Base-by-base conservation (phyloP, 1,284 basidiomycete species). In the Sanghuangporus sanghuang region DNA sequence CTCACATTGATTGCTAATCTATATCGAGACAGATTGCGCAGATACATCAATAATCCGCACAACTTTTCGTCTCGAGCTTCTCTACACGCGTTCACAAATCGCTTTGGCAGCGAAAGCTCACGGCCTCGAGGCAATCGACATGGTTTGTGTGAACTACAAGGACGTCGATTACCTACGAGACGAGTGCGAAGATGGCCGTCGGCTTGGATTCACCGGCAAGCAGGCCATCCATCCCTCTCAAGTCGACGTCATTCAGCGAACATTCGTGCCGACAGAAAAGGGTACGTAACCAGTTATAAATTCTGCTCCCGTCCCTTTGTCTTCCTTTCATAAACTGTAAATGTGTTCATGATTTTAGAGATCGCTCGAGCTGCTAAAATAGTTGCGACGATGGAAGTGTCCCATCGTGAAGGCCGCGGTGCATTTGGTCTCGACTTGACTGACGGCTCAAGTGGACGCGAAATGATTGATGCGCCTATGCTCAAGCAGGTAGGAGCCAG, bases 161-260 rank as follows among this genome's bases (percentile, higher is more conserved):
- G 87, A 96, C 71, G 70, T 78, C 3, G 81, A 82, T 5, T 85
- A 86, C 67, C 79, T 97, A 18, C 76, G 78, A 57, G 85, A 89
- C 3, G 95, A 97, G 73, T 92, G 90, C 61, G 75, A 81, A 64
- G 93, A 96, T 69, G 94, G 90, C 0, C 75, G 87, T 53, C 76
- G 85, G 62, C 76, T 95, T 8, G 93, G 94, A 0, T 96, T 93
- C 70, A 89, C 87, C 32, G 94, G 93, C 55, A 96, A 96, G 90
- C 95, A 97, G 92, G 94, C 92, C 1, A 96, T 98, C 59, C 96
- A 98, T 75, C 95, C 96, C 0, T 79, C 78, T 12, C 96, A 98
- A 74, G 85, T 97, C 3, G 83, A 85, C 23, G 78, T 82, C 5
- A 94, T 96, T 46, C 92, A 95, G 68, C 75, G 81, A 3, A 88